Evolutionary conservation across 179 eudicot species (phyloP), one percentile per base, ranked within the genome.

Genomic region (Silene coronaria): DNA sequence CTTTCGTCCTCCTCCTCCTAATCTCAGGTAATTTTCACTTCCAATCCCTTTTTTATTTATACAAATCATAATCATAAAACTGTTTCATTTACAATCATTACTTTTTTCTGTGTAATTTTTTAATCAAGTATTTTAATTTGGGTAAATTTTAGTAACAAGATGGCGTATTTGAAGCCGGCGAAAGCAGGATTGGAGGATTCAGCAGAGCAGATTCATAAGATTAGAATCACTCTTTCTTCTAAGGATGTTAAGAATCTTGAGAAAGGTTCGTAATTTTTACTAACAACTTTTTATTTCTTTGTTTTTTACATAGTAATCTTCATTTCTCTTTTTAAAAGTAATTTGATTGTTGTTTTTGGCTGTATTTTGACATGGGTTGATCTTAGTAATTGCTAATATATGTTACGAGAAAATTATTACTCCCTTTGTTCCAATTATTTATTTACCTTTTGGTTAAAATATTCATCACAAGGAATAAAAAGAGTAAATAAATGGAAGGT

Each of bases 191-290:
- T 91, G 83, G 98, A 91, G 79, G 97, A 89, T n/a, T 13, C 94
- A 16, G 89, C 76, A 28, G 96, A 92, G 76, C 86, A 80, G 78
- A 74, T 85, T 72, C 96, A 92, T 84, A 91, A 88, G 89, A 92
- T 92, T 79, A 83, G 97, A 72, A 92, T 92, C 84, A 92, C 97
- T 22, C 92, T 92, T 7, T 88, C 97, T 24, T 92, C 97, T 19
- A 92, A 92, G 85, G 82, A 89, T 67, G 97, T 93, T 3, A 91
- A 91, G 83, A 91, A 93, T 61, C 93, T 93, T 63, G 98, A 93
- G 86, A 93, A 93, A 85, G 98, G 98, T 92, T 21, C 5, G 24
- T 57, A n/a, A 57, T 57, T 58, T 58, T 6, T 58, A n/a, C 1
- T 2, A 34, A 6, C 6, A n/a, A n/a, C n/a, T n/a, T n/a, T n/a